Evolutionary conservation across 1,284 basidiomycete genomes (phyloP).

Genomic region (Ustilago lituana): DNA sequence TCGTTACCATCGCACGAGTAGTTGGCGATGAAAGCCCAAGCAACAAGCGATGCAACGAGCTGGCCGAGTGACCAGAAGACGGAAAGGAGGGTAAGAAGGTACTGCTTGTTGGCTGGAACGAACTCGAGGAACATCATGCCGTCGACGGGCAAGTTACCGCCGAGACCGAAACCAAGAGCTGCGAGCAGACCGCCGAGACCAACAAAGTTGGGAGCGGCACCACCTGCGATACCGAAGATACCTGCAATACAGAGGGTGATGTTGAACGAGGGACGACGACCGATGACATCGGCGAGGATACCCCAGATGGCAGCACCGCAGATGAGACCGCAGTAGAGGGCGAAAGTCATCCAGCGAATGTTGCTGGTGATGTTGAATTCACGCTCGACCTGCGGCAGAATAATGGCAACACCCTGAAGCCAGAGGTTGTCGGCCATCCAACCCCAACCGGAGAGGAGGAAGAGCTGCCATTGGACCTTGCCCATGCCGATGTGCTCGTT

Average conservation of each 20-base stretch:
- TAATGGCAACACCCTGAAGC: conserved; percentile 65
- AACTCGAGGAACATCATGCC: conserved; percentile 67
- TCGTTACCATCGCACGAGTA: conserved; percentile 54
- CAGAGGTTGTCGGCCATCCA: conserved; percentile 64
- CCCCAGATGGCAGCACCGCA: conserved; percentile 65
- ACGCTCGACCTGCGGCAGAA: conserved; percentile 58
- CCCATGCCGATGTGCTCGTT: conserved; percentile 66
- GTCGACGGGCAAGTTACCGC: conserved; percentile 66
- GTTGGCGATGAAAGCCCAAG: conserved; percentile 65
- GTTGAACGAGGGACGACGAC: conserved; percentile 65
- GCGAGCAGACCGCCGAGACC: conserved; percentile 62
- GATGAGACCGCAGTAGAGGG: conserved; percentile 62
- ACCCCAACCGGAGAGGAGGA: conserved; percentile 57
- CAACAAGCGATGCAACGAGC: conserved; percentile 61
- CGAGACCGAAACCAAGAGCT: conserved; percentile 63
- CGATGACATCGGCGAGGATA: conserved; percentile 63
- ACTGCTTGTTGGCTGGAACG: conserved; percentile 60
- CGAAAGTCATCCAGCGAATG: conserved; percentile 60
- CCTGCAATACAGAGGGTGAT: conserved; percentile 63
- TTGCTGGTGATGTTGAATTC: conserved; percentile 55
- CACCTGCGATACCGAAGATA: conserved; percentile 63
- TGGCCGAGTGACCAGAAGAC: conserved; percentile 67
- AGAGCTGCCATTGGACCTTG: conserved; percentile 58
- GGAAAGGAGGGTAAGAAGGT: conserved; percentile 62
- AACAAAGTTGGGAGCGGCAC: conserved; percentile 60